These are phyloP conservation scores for Microdochium paspali DNA, from an alignment of 2,329 filamentous ascomycete genomes.

Conservation along the genomic window DNA sequence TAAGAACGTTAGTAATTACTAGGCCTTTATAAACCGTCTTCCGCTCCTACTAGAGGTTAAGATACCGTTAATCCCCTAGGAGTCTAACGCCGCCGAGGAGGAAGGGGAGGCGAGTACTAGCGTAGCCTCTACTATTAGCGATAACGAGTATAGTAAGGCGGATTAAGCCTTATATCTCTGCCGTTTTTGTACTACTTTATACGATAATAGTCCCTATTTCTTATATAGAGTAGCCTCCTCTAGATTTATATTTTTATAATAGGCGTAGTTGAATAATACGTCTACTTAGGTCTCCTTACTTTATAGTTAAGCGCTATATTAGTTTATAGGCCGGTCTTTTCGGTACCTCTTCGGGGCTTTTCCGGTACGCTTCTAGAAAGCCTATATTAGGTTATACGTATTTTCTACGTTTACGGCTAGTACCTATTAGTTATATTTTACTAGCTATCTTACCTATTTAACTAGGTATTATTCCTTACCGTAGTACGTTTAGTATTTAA, in stretches of 20 bases:
- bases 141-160: too few species aligned
- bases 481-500: background rate
- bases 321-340: background rate
- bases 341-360: background rate
- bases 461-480: background rate
- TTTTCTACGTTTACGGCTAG: background rate
- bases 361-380: background rate
- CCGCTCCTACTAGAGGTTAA: too few species aligned
- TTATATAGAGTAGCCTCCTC: background rate
- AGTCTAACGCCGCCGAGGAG: too few species aligned
- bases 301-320: too few species aligned
- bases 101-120: too few species aligned
- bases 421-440: too few species aligned
- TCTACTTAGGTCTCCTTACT: background rate
- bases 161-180: background rate
- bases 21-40: background rate
- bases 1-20: background rate
- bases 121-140: too few species aligned
- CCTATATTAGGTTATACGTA: background rate
- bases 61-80: too few species aligned
- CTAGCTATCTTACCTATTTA: constrained; percentile 2
- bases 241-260: background rate
- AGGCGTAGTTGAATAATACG: background rate
- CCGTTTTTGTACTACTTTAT: background rate
- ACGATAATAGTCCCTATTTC: background rate